Evolutionary conservation across 140 eudicot species (phyloP), one percentile per base, ranked within the genome.

Genomic region (Flaveria floridana): DNA sequence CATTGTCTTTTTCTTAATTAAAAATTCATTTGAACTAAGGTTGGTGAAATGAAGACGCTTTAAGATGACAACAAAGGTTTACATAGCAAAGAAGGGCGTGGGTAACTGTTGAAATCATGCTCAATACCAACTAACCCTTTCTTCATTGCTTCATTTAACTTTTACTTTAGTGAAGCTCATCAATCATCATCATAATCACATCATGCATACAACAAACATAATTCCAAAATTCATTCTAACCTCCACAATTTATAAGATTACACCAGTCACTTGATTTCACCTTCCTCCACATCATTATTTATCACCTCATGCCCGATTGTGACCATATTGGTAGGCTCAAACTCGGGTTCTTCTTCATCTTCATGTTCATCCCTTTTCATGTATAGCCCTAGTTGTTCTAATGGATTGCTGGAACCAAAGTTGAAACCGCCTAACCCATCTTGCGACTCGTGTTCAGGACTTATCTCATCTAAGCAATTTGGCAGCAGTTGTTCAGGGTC

Each of bases 341-440:
- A 80, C 72, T 87, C 96, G 19, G 28, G 79, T 23, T 86, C 97
- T 78, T 88, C 97, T 1, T 90, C 95, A 6, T 91, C 96, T 59
- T 91, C 94, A 0, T 89, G 91, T 14, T 90, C 96, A 53, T 91
- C 97, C 67, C 70, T 80, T 57, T 91, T 91, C 94, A 89, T 89
- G 80, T 79, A 91, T 72, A 91, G 59, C 15, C 97, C 97, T n/a
- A 91, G 86, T 71, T 91, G 94, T 61, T 91, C 97, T 63, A 91
- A 77, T 0, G 96, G 94, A 79, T 91, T 91, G 70, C 83, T 91
- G 63, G 85, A 82, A 26, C 88, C 87, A 68, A 89, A 89, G 11
- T 87, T 89, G 72, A 91, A 91, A 74, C 88, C 80, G 46, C 97
- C 97, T 26, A 88, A 74, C 13, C 89, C 84, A 20, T 89, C 89